Conservation (phyloP, 345 rosid species). For the Eucalyptus pauciflora region DNA sequence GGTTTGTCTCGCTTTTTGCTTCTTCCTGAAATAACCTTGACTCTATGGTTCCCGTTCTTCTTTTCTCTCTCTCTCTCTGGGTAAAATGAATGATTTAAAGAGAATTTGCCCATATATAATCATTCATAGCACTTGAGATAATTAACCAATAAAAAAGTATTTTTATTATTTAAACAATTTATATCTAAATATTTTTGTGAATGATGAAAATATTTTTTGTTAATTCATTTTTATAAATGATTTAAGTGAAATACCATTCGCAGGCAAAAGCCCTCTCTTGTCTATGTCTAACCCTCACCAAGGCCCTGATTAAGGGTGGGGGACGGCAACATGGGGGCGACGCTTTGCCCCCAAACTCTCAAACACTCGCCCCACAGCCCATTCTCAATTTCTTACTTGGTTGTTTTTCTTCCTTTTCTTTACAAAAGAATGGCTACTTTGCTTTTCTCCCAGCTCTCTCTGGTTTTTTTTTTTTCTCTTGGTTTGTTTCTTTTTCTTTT, state of each 20-base stretch:
- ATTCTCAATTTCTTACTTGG: too few species aligned
- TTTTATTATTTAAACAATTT: neutral
- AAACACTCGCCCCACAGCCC: too few species aligned
- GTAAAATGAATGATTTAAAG: too few species aligned
- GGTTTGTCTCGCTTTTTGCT: too few species aligned
- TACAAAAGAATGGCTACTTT: too few species aligned
- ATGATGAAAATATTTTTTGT: accelerated
- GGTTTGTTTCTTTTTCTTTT: neutral
- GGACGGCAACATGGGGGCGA: neutral
- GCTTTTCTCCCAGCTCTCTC: too few species aligned
- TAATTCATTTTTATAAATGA: neutral
- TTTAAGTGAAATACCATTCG: neutral
- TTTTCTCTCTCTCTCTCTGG: too few species aligned
- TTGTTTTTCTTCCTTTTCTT: too few species aligned
- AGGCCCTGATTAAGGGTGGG: neutral
- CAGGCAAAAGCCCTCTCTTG: neutral
- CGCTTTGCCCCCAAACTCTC: too few species aligned
- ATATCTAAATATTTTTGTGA: neutral
- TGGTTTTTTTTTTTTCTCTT: neutral
- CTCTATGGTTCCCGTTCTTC: neutral
- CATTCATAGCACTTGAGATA: accelerated
- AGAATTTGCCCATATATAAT: too few species aligned
- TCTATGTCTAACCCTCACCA: accelerated
- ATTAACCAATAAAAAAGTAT: too few species aligned
- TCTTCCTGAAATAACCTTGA: too few species aligned